Evolutionary conservation across 2,329 filamentous ascomycete species (phyloP), one percentile per base, ranked within the genome.

Genomic region (Geosmithia putterillii): DNA sequence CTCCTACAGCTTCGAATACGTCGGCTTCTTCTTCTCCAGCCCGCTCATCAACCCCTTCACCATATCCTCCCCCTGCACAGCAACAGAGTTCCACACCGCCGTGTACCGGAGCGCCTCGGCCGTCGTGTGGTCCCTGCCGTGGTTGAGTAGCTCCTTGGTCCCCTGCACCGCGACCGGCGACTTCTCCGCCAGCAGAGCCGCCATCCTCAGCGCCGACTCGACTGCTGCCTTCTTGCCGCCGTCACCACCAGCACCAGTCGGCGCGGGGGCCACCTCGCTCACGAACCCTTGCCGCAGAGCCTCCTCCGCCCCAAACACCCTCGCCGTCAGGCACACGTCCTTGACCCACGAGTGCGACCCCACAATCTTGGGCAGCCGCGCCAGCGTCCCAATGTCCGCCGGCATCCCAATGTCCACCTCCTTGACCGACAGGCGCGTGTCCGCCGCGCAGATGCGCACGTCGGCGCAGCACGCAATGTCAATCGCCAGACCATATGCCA

Each of bases 61-160:
- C 38, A 95, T 73, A 67, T 96, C 90, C 42, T 70, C 67, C 7
- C 86, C 84, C 67, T 95, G 89, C 52, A 95, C 57, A 55, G 85
- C 84, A 2, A 79, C 83, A 52, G 79, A 75, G 57, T 96, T 96
- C 90, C 89, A 95, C 1, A 92, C 73, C 10, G 77, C 73, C 4
- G 89, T 94, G 61, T 95, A 95, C 45, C 77, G 76, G 58, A 96
- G 64, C 40, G 81, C 86, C 52, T 94, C 87, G 39, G 74, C 76
- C 22, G 94, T 77, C 2, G 73, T 70, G 58, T 88, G 78, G 60
- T 94, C 89, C 53, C 86, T 73, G 28, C 81, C 83, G 56, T 82
- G 86, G 61, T 92, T 88, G 56, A 95, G 58, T 48, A 94, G 63
- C 64, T 92, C 84, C 68, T 95, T 95, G 8, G 88, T 94, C 6